Percentiles rank a stretch among this genome's conserved stretches.
These are phyloP conservation scores for Melanomma pulvis-pyrius DNA, from an alignment of 495 filamentous ascomycete species.

Conservation along the genomic window DNA sequence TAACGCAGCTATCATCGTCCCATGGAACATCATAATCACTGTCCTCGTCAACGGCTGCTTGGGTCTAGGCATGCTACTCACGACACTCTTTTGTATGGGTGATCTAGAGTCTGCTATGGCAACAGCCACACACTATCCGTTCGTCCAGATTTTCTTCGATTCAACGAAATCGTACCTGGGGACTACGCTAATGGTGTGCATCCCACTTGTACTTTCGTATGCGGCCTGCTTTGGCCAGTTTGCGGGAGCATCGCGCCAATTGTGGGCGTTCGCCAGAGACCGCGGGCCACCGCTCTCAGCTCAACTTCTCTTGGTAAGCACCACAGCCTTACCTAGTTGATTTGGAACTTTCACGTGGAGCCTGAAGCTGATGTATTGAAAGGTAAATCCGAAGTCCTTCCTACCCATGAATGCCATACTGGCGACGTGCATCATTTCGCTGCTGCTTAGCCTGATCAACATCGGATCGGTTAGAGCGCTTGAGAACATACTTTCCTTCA, in stretches of 20 bases:
- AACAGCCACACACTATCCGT: constrained; percentile 52
- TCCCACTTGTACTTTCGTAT: background rate
- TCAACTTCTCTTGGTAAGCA: background rate
- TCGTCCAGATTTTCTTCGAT: constrained; percentile 58
- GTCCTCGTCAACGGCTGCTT: constrained; percentile 34
- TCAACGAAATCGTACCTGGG: constrained; percentile 50
- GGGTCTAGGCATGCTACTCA: constrained; percentile 29
- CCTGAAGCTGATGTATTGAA: too few relatives aligned
- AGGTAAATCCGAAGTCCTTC: background rate
- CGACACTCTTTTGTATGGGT: constrained; percentile 41
- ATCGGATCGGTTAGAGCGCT: background rate
- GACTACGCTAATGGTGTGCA: constrained; percentile 51
- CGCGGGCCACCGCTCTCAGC: background rate
- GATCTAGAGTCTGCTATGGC: constrained; percentile 44
- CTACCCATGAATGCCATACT: background rate
- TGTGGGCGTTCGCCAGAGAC: background rate
- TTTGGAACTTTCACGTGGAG: background rate
- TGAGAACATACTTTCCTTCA: background rate
- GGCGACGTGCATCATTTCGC: background rate
- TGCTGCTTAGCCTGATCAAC: background rate
- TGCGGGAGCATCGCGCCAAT: background rate
- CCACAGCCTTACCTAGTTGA: too few relatives aligned
- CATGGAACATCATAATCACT: constrained; percentile 9
- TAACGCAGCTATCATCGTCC: background rate
- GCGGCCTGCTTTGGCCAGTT: background rate